These are phyloP conservation scores for Yamadazyma blattariae DNA, from an alignment of 1,139 yeast genomes.

Conservation along the genomic window DNA sequence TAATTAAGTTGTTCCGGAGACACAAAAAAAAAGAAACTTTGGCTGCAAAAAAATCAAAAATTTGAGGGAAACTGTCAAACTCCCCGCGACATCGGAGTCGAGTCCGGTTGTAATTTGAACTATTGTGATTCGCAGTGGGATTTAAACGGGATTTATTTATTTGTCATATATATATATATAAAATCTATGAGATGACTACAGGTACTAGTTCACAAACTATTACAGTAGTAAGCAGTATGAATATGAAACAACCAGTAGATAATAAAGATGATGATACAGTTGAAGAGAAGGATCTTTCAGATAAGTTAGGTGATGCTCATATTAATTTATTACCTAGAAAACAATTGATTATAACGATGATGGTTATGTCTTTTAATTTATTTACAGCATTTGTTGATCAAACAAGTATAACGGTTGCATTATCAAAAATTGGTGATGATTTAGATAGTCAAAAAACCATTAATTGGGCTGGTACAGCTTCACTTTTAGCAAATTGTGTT, in stretches of 20 bases:
- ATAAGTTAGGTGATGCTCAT: constrained; percentile 38
- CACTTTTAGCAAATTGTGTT: constrained; percentile 43
- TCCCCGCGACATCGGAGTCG: neutral
- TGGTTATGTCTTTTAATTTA: constrained; percentile 23
- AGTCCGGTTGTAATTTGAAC: no score
- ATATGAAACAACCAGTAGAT: constrained; percentile 1
- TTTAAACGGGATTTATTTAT: no score
- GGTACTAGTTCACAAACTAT: no score
- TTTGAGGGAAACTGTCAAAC: neutral
- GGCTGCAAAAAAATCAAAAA: no score
- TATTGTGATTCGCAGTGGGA: no score
- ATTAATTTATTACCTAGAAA: constrained; percentile 30
- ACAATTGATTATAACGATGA: constrained; percentile 27
- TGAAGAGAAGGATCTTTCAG: constrained; percentile 18
- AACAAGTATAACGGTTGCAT: constrained; percentile 40
- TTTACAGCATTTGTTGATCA: constrained; percentile 39
- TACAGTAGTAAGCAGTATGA: no score
- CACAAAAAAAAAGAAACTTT: no score
- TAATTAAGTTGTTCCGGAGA: no score
- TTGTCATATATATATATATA: no score
- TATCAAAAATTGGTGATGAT: constrained; percentile 34
- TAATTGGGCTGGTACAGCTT: constrained; percentile 54
- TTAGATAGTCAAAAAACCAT: constrained; percentile 35
- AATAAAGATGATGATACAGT: neutral
- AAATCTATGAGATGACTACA: no score